Evolutionary conservation across 225 moss, liverwort and hornwort genomes (phyloP).

Genomic region (Marchantia polymorpha): DNA sequence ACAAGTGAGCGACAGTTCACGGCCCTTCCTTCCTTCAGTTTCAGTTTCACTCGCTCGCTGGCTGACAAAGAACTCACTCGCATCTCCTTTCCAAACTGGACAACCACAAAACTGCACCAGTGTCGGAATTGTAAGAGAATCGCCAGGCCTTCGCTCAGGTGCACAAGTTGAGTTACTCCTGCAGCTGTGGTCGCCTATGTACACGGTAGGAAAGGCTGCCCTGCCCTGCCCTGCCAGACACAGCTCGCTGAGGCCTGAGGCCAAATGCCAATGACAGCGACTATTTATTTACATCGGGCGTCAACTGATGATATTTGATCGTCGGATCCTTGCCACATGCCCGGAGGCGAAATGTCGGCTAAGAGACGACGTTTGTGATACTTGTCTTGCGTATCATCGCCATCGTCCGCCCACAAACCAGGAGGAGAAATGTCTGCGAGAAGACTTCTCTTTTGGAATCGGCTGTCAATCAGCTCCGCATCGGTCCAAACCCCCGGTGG

Average conservation of each 20-base stretch:
- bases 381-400: conserved; percentile 11
- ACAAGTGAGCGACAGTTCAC: not conserved
- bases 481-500: conserved; percentile 5
- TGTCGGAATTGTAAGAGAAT: not conserved
- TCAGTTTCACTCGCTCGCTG: not conserved
- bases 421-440: conserved; percentile 20
- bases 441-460: conserved; percentile 7
- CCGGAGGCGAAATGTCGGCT: conserved; percentile 19
- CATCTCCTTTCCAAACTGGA: not conserved
- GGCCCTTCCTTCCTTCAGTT: not conserved
- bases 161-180: not conserved
- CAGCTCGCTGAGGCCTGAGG: not conserved
- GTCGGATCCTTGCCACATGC: conserved; percentile 23
- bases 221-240: too few relatives aligned
- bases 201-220: not conserved
- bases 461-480: not conserved
- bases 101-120: not conserved
- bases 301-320: not conserved
- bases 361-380: conserved; percentile 22
- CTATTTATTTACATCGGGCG: not conserved
- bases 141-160: not conserved
- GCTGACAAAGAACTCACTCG: not conserved
- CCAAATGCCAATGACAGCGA: not conserved
- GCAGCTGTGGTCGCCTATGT: not conserved
- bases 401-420: conserved; percentile 25